A percentile compares a stretch with the other conserved stretches of the same genome.
Conservation (phyloP, 169 alveolate species). For the Cyclospora cayetanensis region DNA sequence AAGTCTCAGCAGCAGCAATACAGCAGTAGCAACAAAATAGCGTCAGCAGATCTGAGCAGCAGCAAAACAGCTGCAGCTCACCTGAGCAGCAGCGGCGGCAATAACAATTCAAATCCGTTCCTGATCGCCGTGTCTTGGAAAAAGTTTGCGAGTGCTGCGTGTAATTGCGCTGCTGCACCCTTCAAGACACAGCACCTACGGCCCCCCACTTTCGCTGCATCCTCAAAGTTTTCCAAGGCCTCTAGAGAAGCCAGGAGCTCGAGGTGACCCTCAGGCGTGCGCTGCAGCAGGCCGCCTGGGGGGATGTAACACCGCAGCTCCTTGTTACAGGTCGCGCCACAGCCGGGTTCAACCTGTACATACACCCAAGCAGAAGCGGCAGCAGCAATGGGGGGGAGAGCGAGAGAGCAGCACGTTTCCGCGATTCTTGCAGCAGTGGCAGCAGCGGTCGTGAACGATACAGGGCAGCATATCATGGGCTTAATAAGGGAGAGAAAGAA, state of each 20-base stretch:
- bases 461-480: too few relatives aligned
- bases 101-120: neutral
- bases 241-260: neutral
- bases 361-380: neutral
- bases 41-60: neutral
- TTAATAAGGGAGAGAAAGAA: neutral
- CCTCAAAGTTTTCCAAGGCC: neutral
- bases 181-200: neutral
- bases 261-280: neutral
- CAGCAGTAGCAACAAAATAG: neutral
- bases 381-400: neutral
- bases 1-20: neutral
- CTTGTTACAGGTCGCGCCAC: neutral
- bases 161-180: neutral
- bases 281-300: neutral
- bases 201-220: neutral
- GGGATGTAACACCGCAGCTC: neutral
- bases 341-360: neutral
- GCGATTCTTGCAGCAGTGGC: neutral
- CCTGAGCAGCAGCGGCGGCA: neutral
- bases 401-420: neutral
- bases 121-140: neutral
- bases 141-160: neutral
- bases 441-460: neutral
- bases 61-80: too few relatives aligned